Conservation (phyloP, 2,329 filamentous ascomycete species). For the Trichoderma sp. region DNA sequence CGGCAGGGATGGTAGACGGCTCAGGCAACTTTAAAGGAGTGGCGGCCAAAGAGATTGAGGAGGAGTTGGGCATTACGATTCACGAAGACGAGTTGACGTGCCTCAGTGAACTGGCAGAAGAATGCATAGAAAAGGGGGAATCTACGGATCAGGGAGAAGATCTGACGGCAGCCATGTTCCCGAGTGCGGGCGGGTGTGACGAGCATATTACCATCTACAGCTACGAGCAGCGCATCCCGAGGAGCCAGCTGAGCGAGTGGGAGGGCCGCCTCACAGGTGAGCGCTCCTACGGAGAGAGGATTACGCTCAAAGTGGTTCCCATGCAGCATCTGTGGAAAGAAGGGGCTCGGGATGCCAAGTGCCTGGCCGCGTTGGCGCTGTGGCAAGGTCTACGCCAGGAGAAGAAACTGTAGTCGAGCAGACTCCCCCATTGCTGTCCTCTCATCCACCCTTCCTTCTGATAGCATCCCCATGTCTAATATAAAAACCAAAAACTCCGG, state of each 20-base stretch:
- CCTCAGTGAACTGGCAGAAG: slow-evolving; percentile 50
- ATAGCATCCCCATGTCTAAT: background rate
- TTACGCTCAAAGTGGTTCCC: slow-evolving; percentile 58
- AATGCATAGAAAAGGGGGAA: slow-evolving; percentile 22
- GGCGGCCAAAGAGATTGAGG: slow-evolving; percentile 59
- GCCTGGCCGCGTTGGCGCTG: slow-evolving; percentile 57
- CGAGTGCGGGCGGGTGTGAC: slow-evolving; percentile 59
- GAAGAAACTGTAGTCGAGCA: slow-evolving; percentile 37
- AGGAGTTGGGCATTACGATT: slow-evolving; percentile 58
- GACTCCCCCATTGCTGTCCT: background rate
- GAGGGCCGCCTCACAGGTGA: slow-evolving; percentile 57
- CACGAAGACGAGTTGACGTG: slow-evolving; percentile 46
- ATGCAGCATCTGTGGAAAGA: slow-evolving; percentile 58
- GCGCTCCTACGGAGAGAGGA: slow-evolving; percentile 58
- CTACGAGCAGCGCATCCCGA: slow-evolving; percentile 51
- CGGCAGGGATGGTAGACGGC: slow-evolving; percentile 58
- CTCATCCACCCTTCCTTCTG: background rate
- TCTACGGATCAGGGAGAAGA: slow-evolving; percentile 29
- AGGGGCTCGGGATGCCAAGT: slow-evolving; percentile 58
- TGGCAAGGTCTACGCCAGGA: slow-evolving; percentile 56
- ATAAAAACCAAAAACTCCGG: background rate
- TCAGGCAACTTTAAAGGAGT: slow-evolving; percentile 54
- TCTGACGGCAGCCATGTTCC: slow-evolving; percentile 52
- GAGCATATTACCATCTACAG: slow-evolving; percentile 60
- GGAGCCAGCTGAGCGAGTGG: slow-evolving; percentile 52